phyloP scores from a whole-genome alignment of 805 yeast species.

The Teunomyces pallodes region DNA sequence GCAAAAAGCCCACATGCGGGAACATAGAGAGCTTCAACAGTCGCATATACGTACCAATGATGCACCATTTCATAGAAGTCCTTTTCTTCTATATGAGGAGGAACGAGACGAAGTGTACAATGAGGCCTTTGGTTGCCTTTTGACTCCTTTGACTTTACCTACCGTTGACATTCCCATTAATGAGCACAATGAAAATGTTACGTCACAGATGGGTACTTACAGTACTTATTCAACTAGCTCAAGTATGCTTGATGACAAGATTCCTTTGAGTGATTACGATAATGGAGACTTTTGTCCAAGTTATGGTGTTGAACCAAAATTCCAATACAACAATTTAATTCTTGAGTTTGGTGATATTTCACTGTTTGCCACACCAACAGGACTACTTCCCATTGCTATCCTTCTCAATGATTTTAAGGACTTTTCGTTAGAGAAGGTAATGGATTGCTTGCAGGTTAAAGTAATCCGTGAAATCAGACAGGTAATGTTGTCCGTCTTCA shows the following conservation, averaged over 20 bases:
- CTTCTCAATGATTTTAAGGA: constrained; percentile 33
- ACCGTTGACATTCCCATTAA: constrained; percentile 60
- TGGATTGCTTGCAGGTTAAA: constrained; percentile 66
- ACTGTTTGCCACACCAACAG: constrained; percentile 45
- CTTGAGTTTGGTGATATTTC: constrained; percentile 53
- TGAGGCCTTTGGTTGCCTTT: constrained; percentile 49
- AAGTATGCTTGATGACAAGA: neutral
- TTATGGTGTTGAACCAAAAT: constrained; percentile 31
- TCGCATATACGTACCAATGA: constrained; percentile 69
- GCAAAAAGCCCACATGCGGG: constrained; percentile 47
- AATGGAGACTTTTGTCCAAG: constrained; percentile 30
- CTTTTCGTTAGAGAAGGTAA: constrained; percentile 43
- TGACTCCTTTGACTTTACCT: constrained; percentile 64
- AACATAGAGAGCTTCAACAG: constrained; percentile 54
- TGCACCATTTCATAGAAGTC: constrained; percentile 76
- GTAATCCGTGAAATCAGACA: constrained; percentile 46
- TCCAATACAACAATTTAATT: constrained; percentile 54
- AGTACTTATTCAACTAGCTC: neutral
- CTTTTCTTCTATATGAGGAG: constrained; percentile 61
- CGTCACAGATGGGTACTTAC: neutral
- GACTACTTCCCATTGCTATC: constrained; percentile 37
- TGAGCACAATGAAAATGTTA: constrained; percentile 9
- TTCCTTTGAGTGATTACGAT: constrained; percentile 4
- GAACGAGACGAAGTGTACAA: constrained; percentile 47
- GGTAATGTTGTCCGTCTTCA: constrained; percentile 28